Evolutionary conservation across 495 filamentous ascomycete species (phyloP).

Genomic region (Pseudomonodictys pantanalensis): DNA sequence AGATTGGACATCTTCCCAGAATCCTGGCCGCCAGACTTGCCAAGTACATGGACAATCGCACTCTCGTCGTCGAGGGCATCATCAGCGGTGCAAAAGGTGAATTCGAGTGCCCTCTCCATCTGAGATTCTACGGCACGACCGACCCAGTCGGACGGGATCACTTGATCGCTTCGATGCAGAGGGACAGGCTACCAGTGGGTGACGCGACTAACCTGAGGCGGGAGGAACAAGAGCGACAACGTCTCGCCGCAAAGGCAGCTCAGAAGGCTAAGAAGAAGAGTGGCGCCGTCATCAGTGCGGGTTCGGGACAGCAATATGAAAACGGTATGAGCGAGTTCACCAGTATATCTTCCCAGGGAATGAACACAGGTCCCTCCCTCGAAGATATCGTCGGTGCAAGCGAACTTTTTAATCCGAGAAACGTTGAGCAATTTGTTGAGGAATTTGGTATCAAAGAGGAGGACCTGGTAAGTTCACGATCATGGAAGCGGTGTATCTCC

Average conservation of each 20-base stretch:
- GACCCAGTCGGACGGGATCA: slow-evolving; percentile 49
- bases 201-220: slow-evolving; percentile 46
- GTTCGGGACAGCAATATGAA: slow-evolving; percentile 4
- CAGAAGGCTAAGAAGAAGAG: slow-evolving; percentile 31
- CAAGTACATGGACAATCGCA: slow-evolving; percentile 60
- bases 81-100: slow-evolving; percentile 59
- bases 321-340: slow-evolving; percentile 36
- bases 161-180: slow-evolving; percentile 60
- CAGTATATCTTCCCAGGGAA: slow-evolving; percentile 26
- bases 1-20: slow-evolving; percentile 79
- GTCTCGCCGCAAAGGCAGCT: slow-evolving; percentile 26
- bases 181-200: slow-evolving; percentile 56
- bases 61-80: slow-evolving; percentile 62
- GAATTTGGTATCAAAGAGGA: slow-evolving; percentile 67
- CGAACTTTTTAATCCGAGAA: slow-evolving; percentile 66
- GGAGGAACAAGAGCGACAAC: slow-evolving; percentile 39
- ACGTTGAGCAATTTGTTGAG: slow-evolving; percentile 65
- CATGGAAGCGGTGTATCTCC: neutral
- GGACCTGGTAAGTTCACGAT: slow-evolving; percentile 47
- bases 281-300: slow-evolving; percentile 4
- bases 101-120: slow-evolving; percentile 68
- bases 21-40: slow-evolving; percentile 66
- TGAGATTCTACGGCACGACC: slow-evolving; percentile 65
- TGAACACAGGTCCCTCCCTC: slow-evolving; percentile 41
- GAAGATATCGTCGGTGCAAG: slow-evolving; percentile 66